phyloP scores from a whole-genome alignment of 192 early-diverging fungal genomes.

The Chytriomyces sp. region DNA sequence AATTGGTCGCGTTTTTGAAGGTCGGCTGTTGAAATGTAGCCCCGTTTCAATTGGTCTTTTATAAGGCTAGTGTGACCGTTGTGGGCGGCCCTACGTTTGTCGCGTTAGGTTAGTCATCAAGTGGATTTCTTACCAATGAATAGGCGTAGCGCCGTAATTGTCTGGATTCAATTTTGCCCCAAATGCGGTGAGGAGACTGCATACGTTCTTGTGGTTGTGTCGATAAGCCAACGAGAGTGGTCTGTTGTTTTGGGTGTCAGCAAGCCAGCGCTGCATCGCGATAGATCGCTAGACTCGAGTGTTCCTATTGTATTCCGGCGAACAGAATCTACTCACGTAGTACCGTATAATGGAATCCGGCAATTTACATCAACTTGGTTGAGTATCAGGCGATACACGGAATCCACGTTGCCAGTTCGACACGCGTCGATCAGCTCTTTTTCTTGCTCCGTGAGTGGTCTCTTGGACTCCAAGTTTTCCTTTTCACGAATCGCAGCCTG shows the following conservation, averaged over 20 bases:
- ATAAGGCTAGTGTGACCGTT: constrained; percentile 32
- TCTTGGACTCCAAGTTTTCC: constrained; percentile 1
- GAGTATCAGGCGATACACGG: constrained; percentile 35
- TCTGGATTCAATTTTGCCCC: constrained; percentile 39
- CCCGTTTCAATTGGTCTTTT: constrained; percentile 22
- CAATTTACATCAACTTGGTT: constrained; percentile 39
- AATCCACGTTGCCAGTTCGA: constrained; percentile 33
- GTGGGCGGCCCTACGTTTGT: constrained; percentile 31
- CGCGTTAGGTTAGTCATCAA: neutral
- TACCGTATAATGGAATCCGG: constrained; percentile 34
- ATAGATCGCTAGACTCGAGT: neutral
- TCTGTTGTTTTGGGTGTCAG: neutral
- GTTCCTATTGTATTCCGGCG: too few species aligned
- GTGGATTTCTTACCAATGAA: constrained; percentile 33
- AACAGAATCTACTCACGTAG: constrained; percentile 21
- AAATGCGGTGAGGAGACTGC: constrained; percentile 36
- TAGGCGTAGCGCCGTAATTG: constrained; percentile 39
- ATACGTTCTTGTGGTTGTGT: constrained; percentile 25
- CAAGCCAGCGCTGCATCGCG: neutral
- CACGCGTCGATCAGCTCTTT: constrained; percentile 32
- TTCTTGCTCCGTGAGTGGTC: neutral
- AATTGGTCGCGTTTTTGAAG: constrained; percentile 37
- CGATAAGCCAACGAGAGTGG: constrained; percentile 40
- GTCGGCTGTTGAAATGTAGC: constrained; percentile 29
- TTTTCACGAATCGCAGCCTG: neutral